Evolutionary conservation across 1,139 yeast species (phyloP), one percentile per base, ranked within the genome.

Genomic region (Sugiyamaella japonica): DNA sequence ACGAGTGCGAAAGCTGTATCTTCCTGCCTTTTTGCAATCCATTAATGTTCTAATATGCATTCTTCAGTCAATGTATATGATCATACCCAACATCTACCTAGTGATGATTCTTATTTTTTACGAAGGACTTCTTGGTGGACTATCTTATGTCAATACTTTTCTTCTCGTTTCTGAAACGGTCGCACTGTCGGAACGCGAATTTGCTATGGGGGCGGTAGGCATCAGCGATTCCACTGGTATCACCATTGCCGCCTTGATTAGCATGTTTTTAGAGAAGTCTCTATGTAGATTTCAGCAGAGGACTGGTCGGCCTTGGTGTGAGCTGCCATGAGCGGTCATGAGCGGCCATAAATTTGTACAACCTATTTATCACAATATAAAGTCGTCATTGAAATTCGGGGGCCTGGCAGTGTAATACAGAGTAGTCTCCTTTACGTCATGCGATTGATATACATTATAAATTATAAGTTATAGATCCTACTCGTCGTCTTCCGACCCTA

Each of bases 141-240:
- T 87, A 2, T 83, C 93, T 23, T 93, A 93, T 66, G 95, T 89
- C 51, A 91, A 91, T 66, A 90, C 97, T 0, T 93, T 89, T 65
- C 76, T 86, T 75, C 76, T 83, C 13, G 93, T 90, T 0, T 78
- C 87, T 47, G 96, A 89, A 59, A 76, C 81, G 1, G 77, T 83
- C 0, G 73, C 81, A 0, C 67, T 73, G 13, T 63, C 72, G 0
- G 81, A 83, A 56, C 76, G 96, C 52, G 98, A 93, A 66, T 90
- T 91, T 67, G 84, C 95, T 6, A 80, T 93, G 81, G 98, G 97
- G 0, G 82, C 95, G n/a, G 96, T 90, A 0, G 90, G 96, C 0
- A 82, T 91, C 57, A 89, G 97, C 59, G 98, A 93, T 68, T 86
- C 96, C 12, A 82, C 87, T 20, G 98, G 98, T 0, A 83, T 91